Evolutionary conservation across 1,284 basidiomycete species (phyloP), one percentile per base, ranked within the genome.

Genomic region (Boletus nobilissimus): DNA sequence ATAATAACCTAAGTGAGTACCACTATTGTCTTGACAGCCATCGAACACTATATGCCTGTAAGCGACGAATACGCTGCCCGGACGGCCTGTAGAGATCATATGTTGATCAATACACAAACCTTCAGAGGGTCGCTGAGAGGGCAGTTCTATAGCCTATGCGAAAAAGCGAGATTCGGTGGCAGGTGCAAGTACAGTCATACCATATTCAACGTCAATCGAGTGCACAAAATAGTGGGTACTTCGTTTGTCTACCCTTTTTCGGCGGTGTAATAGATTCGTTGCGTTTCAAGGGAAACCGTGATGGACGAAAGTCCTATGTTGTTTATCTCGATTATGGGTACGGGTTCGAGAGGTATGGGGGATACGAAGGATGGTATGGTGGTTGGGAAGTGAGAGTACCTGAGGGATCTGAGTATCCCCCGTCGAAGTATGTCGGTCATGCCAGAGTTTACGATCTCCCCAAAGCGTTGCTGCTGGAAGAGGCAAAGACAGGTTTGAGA

Each of bases 31-130:
- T 11, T 16, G 48, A 54, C 46, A 29, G 2, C 32, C 40, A 63
- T n/a, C n/a, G 19, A 65, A 29, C 32, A 16, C 14, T 24, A 34
- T 60, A 81, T 80, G 80, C 76, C 79, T 62, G 40, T 82, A 36
- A 81, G 48, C 71, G 69, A 80, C 63, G 76, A 80, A 78, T 82
- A 80, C 19, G 73, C 80, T 54, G 76, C 81, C 32, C 71, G 76
- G 26, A 82, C 80, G 32, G 70, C 70, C 65, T 80, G 81, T 57
- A 78, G 76, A 67, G 63, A 79, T 40, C 80, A 81, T 39, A 74
- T 48, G 16, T 36, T 70, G 54, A 64, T 80, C 66, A 77, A 73
- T 36, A 71, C 76, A 29, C 70, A 68, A 67, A 70, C 80, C 5
- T 65, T 81, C 48, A 66, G 71, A 66, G 78, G 80, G 46, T 78